A percentile compares a stretch with the other conserved stretches of the same genome.
Conservation (phyloP, 352 stramenopile species). For the Globisporangium spiculum region DNA sequence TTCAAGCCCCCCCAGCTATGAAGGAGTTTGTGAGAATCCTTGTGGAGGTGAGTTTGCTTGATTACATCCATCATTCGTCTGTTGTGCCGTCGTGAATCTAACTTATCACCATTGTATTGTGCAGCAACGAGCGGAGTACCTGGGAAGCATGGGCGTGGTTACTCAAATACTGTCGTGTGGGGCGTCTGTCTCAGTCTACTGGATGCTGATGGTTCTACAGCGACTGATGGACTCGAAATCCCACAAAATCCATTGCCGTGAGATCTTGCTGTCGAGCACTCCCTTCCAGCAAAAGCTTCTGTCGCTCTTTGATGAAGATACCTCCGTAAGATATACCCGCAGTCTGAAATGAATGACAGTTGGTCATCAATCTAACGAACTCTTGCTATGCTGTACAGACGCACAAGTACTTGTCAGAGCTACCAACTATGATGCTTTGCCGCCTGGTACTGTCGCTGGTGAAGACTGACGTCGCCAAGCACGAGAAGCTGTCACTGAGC, state of each 20-base stretch:
- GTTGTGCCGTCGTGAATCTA: conserved; percentile 5
- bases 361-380: background rate
- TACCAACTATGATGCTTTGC: conserved; percentile 78
- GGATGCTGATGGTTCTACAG: conserved; percentile 67
- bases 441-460: conserved; percentile 70
- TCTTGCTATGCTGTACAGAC: conserved; percentile 29
- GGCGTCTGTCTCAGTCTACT: conserved; percentile 60
- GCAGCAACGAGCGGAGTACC: conserved; percentile 73
- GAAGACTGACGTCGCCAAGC: conserved; percentile 60
- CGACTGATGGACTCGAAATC: conserved; percentile 65
- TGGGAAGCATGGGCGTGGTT: conserved; percentile 37
- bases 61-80: background rate
- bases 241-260: conserved; percentile 50
- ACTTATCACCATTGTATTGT: conserved; percentile 10
- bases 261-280: conserved; percentile 63
- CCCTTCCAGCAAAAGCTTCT: conserved; percentile 60
- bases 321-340: conserved; percentile 31
- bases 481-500: conserved; percentile 54
- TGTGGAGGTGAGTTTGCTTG: conserved; percentile 46
- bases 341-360: background rate
- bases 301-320: conserved; percentile 69
- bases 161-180: conserved; percentile 57
- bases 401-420: conserved; percentile 55
- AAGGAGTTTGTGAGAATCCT: conserved; percentile 77
- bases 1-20: conserved; percentile 57